Percentiles rank a stretch among this genome's conserved stretches.
These are phyloP conservation scores for Allantophomopsis cytisporea DNA, from an alignment of 2,329 filamentous ascomycete genomes.

Conservation along the genomic window DNA sequence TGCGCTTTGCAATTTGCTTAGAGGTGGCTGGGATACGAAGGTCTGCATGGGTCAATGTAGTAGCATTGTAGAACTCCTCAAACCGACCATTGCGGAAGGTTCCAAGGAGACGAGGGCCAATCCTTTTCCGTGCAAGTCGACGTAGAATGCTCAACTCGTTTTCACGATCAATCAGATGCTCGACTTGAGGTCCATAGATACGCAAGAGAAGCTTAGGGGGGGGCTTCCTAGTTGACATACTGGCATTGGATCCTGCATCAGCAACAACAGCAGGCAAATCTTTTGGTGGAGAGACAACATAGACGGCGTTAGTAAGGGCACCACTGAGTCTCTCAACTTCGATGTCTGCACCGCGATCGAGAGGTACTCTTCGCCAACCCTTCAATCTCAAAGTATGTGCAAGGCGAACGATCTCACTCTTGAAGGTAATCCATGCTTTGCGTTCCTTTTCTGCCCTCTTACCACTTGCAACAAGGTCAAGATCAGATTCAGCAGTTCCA, in stretches of 20 bases:
- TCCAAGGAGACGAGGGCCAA: slow-evolving; percentile 79
- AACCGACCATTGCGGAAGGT: slow-evolving; percentile 93
- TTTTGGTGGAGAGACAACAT: slow-evolving; percentile 75
- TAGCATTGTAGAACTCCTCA: slow-evolving; percentile 84
- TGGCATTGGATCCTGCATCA: slow-evolving; percentile 23
- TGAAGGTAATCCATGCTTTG: slow-evolving; percentile 75
- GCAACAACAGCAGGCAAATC: slow-evolving; percentile 32
- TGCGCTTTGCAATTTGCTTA: slow-evolving; percentile 89
- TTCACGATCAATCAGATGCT: slow-evolving; percentile 89
- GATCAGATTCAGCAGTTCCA: slow-evolving; percentile 21
- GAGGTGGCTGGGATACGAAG: slow-evolving; percentile 73
- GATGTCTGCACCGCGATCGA: slow-evolving; percentile 56
- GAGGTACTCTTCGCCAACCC: slow-evolving; percentile 74
- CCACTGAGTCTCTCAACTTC: slow-evolving; percentile 71
- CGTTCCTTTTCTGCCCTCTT: slow-evolving; percentile 49
- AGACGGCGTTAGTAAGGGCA: slow-evolving; percentile 91
- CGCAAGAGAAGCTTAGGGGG: slow-evolving; percentile 65
- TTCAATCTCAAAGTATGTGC: slow-evolving; percentile 82
- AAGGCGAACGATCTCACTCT: slow-evolving; percentile 80
- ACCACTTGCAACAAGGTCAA: slow-evolving; percentile 23
- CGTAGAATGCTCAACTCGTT: slow-evolving; percentile 77
- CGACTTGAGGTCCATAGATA: slow-evolving; percentile 89
- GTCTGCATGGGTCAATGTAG: slow-evolving; percentile 63
- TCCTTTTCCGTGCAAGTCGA: slow-evolving; percentile 79
- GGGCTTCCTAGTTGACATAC: slow-evolving; percentile 10